These are phyloP conservation scores for Debaryomycetaceae sp. DNA, from an alignment of 1,139 yeast genomes.

Conservation along the genomic window DNA sequence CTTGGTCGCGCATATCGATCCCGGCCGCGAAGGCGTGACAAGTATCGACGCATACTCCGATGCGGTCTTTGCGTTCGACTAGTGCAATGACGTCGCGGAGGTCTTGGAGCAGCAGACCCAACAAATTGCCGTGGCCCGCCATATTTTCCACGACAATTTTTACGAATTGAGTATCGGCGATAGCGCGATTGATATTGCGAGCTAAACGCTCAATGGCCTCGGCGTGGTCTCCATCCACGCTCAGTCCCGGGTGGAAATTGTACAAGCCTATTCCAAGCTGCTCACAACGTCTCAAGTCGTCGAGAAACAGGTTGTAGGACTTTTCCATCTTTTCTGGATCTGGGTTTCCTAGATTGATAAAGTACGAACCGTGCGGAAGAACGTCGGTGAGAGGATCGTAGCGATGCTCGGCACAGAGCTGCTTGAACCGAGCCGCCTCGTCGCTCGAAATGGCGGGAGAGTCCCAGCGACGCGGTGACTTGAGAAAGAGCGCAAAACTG, in stretches of 20 bases:
- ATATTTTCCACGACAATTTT: constrained; percentile 88
- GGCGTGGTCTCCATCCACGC: constrained; percentile 59
- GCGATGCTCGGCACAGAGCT: constrained; percentile 47
- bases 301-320: constrained; percentile 71
- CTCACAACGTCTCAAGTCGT: constrained; percentile 83
- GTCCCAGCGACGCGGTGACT: constrained; percentile 86
- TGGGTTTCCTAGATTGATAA: constrained; percentile 87
- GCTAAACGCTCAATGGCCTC: constrained; percentile 64
- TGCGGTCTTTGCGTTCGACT: constrained; percentile 66
- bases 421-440: constrained; percentile 58
- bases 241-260: constrained; percentile 93
- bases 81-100: constrained; percentile 60
- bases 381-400: constrained; percentile 70
- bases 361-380: constrained; percentile 90
- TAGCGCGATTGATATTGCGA: constrained; percentile 66
- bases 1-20: constrained; percentile 62
- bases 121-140: constrained; percentile 94
- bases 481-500: constrained; percentile 82
- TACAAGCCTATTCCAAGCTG: constrained; percentile 72
- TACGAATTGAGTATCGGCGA: constrained; percentile 61
- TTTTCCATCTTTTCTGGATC: constrained; percentile 68
- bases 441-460: constrained; percentile 62
- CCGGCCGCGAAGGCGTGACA: constrained; percentile 97
- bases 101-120: constrained; percentile 77
- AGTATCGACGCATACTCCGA: constrained; percentile 93